Percentiles rank a stretch among this genome's conserved stretches.
Conservation (phyloP, 2,329 filamentous ascomycete species). For the Beauveria varroae region DNA sequence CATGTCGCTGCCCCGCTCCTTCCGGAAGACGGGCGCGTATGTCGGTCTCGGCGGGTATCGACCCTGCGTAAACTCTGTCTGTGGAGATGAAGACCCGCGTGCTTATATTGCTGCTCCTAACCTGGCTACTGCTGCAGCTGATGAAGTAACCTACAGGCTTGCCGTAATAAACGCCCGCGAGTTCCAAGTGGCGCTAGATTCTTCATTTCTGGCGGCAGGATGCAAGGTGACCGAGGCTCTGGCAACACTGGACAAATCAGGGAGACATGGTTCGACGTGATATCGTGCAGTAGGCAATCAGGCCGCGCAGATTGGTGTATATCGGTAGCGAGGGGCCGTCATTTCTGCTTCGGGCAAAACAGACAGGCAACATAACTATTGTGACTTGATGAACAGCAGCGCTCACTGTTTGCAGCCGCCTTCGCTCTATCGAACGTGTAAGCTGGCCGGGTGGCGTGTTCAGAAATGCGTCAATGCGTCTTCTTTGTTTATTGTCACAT, state of each 20-base stretch:
- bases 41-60: constrained; percentile 4
- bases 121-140: not conserved
- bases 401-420: not conserved
- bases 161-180: not conserved
- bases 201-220: not conserved
- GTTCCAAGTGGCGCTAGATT: not conserved
- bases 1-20: not conserved
- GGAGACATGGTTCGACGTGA: not conserved
- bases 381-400: not conserved
- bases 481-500: not conserved
- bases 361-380: too few relatives aligned
- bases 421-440: not conserved
- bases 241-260: not conserved
- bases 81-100: constrained; percentile 7
- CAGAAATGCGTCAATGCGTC: not conserved
- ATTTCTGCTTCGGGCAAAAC: not conserved
- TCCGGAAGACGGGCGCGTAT: not conserved
- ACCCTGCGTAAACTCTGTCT: not conserved
- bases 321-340: not conserved
- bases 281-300: not conserved
- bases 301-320: not conserved
- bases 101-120: not conserved
- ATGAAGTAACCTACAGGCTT: not conserved
- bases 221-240: not conserved
- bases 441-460: not conserved